Evolutionary conservation across 2,329 filamentous ascomycete genomes (phyloP).

Genomic region (Fusarium pilosicola): DNA sequence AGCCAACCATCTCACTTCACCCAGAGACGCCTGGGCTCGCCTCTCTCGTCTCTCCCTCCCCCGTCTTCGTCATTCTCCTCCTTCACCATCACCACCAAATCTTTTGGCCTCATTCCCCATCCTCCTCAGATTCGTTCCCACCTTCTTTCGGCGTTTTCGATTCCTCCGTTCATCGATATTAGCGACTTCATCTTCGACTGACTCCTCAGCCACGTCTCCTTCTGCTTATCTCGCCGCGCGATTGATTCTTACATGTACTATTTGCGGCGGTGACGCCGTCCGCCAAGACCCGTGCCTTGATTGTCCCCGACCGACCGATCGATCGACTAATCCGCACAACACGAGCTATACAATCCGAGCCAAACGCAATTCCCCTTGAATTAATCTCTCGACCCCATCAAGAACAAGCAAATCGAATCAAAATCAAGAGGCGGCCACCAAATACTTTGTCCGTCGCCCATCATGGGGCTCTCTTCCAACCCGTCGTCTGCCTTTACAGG

Average conservation of each 20-base stretch:
- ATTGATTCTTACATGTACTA: conserved; percentile 43
- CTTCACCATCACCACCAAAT: conserved; percentile 12
- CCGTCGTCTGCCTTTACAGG: conserved; percentile 69
- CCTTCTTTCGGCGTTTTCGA: conserved; percentile 17
- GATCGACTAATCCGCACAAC: conserved; percentile 33
- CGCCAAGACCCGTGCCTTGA: conserved; percentile 36
- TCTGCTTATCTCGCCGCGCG: conserved; percentile 29
- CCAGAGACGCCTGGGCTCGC: background rate
- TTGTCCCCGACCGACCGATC: conserved; percentile 30
- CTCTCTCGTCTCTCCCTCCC: conserved; percentile 27
- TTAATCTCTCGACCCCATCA: background rate
- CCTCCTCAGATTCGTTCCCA: conserved; percentile 13
- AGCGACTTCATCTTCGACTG: background rate
- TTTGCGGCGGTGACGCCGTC: conserved; percentile 46
- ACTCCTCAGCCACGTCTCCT: background rate
- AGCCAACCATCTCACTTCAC: conserved; percentile 13
- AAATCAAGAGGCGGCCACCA: background rate
- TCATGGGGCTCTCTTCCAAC: conserved; percentile 46
- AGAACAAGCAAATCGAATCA: background rate
- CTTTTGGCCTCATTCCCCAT: conserved; percentile 13
- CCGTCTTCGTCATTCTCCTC: conserved; percentile 28
- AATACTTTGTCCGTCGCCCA: conserved; percentile 20
- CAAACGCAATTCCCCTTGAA: conserved; percentile 22
- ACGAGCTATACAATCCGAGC: conserved; percentile 25
- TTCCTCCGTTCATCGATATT: conserved; percentile 11